A percentile compares a stretch with the other conserved stretches of the same genome.
Evolutionary conservation across 75 land plant species (phyloP).

Genomic region (Sequoiadendron giganteum): DNA sequence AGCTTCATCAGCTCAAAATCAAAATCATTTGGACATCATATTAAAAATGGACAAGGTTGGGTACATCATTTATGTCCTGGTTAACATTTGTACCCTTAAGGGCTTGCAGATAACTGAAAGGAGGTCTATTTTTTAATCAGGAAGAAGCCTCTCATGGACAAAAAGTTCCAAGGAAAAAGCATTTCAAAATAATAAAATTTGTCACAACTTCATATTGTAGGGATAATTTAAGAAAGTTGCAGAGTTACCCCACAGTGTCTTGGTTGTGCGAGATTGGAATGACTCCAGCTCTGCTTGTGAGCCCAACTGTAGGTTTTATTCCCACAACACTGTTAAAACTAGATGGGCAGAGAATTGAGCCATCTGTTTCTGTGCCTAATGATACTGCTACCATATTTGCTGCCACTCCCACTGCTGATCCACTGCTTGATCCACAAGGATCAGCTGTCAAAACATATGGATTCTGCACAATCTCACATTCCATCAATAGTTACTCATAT

Average conservation of each 20-base stretch:
- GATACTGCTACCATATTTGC: conserved; percentile 40
- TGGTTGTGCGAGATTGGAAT: conserved; percentile 37
- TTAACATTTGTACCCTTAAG: neutral
- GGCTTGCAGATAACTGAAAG: neutral
- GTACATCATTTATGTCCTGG: neutral
- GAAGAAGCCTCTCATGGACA: neutral
- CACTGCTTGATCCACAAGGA: conserved; percentile 41
- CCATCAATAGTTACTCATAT: neutral
- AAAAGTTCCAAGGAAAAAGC: neutral
- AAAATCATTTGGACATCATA: too few species aligned
- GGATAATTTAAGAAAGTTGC: neutral
- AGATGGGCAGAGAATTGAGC: conserved; percentile 47
- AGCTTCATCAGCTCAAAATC: too few species aligned
- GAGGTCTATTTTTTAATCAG: neutral
- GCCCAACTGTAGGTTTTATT: conserved; percentile 50
- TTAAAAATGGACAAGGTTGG: neutral
- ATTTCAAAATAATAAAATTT: neutral
- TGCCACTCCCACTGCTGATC: conserved; percentile 38
- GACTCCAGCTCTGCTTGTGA: conserved; percentile 46
- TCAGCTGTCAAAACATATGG: conserved; percentile 26
- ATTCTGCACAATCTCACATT: conserved; percentile 23
- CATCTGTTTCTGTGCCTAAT: conserved; percentile 46
- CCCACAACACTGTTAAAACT: conserved; percentile 26
- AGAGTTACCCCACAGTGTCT: conserved; percentile 38
- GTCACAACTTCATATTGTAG: neutral